phyloP scores from a whole-genome alignment of 1,284 basidiomycete genomes.

The Trametes pubescens region DNA sequence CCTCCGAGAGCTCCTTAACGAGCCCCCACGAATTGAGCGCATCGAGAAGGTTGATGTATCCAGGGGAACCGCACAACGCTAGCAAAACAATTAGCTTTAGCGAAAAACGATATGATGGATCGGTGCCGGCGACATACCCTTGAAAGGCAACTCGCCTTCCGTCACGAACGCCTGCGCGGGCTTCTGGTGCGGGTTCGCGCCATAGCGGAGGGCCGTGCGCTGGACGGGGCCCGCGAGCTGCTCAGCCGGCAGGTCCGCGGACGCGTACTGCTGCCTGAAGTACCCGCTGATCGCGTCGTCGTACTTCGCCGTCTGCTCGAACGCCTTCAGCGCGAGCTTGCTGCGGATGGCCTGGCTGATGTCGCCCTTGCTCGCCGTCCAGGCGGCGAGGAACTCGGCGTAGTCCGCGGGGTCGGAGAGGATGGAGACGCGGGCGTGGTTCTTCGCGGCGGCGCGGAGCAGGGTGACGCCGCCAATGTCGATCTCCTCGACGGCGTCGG shows the following conservation, averaged over 20 bases:
- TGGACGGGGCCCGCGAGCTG: slow-evolving; percentile 78
- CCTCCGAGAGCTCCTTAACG: slow-evolving; percentile 92
- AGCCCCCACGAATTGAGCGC: slow-evolving; percentile 97
- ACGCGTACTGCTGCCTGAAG: slow-evolving; percentile 96
- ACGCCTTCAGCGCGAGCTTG: slow-evolving; percentile 95
- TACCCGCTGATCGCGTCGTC: slow-evolving; percentile 97
- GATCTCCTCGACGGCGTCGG: slow-evolving; percentile 96
- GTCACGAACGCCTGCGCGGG: slow-evolving; percentile 97
- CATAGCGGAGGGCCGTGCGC: slow-evolving; percentile 90
- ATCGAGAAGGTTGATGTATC: slow-evolving; percentile 99
- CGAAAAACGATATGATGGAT: neutral
- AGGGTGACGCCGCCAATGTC: slow-evolving; percentile 99
- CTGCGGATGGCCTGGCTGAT: slow-evolving; percentile 78
- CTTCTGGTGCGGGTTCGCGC: slow-evolving; percentile 99
- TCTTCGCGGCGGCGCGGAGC: slow-evolving; percentile 97
- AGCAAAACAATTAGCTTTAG: neutral
- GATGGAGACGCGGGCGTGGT: slow-evolving; percentile 93
- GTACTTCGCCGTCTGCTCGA: slow-evolving; percentile 95
- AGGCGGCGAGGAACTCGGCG: slow-evolving; percentile 80
- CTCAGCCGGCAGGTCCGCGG: slow-evolving; percentile 71
- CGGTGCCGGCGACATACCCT: slow-evolving; percentile 59
- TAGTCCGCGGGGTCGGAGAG: slow-evolving; percentile 97
- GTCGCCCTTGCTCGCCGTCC: slow-evolving; percentile 72
- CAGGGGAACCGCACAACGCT: slow-evolving; percentile 95
- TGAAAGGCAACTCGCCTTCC: slow-evolving; percentile 92